Conservation (phyloP, 495 filamentous ascomycete species). For the Gamarada debralockiae region DNA sequence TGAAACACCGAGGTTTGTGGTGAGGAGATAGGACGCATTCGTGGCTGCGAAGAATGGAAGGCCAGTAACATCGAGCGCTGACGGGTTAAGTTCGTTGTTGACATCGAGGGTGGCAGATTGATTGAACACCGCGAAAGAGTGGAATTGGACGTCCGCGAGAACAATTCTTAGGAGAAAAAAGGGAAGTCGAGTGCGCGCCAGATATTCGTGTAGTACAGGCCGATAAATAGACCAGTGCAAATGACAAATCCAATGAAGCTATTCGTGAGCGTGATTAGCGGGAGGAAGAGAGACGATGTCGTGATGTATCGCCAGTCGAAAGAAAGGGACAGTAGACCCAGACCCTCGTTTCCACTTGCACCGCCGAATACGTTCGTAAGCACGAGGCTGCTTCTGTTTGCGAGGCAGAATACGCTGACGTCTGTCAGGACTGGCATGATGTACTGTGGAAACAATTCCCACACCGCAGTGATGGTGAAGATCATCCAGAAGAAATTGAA, state of each 20-base stretch:
- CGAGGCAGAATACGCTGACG: slow-evolving; percentile 54
- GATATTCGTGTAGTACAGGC: slow-evolving; percentile 40
- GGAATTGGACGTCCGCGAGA: slow-evolving; percentile 36
- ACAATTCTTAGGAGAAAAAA: slow-evolving; percentile 42
- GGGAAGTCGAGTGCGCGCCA: slow-evolving; percentile 47
- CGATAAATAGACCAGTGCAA: slow-evolving; percentile 11
- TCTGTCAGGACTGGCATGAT: slow-evolving; percentile 51
- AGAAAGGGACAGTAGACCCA: slow-evolving; percentile 52
- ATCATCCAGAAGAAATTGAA: slow-evolving; percentile 38
- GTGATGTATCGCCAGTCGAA: slow-evolving; percentile 49
- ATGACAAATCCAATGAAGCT: slow-evolving; percentile 4
- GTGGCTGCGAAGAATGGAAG: slow-evolving; percentile 39
- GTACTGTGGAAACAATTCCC: slow-evolving; percentile 56
- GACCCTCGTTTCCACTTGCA: slow-evolving; percentile 42
- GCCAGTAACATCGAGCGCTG: slow-evolving; percentile 31
- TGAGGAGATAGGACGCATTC: slow-evolving; percentile 38
- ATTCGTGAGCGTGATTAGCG: slow-evolving; percentile 16
- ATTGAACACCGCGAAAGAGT: slow-evolving; percentile 28
- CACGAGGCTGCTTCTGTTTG: slow-evolving; percentile 41
- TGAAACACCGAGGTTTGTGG: slow-evolving; percentile 38
- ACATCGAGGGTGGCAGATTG: slow-evolving; percentile 31
- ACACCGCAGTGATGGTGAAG: slow-evolving; percentile 38
- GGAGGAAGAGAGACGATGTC: slow-evolving; percentile 6
- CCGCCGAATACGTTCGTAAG: slow-evolving; percentile 60
- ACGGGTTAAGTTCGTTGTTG: slow-evolving; percentile 32